Base-by-base conservation (phyloP, 164 flowering plant genomes). In the Magnolia kwangsiensis region DNA sequence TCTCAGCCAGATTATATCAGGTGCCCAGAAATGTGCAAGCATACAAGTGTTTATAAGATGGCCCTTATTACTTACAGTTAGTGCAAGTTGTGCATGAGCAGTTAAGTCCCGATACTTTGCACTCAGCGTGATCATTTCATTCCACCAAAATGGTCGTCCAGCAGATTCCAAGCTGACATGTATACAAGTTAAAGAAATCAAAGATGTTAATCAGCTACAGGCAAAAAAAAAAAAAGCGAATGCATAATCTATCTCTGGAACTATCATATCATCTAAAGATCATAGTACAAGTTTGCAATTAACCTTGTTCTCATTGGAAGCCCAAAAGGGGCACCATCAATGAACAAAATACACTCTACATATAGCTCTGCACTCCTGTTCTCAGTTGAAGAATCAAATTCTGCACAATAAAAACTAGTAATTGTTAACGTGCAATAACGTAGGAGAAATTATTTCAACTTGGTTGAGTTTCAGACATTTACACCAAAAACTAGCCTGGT, bases 31-130 rank as follows among this genome's bases (percentile, higher is more conserved):
- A n/a, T 24, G 10, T 65, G 37, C 8, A 65, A 65, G 11, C 68
- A 65, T 11, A 65, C 6, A 65, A 20, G 1, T 4, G 21, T 20
- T 65, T 65, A 20, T 13, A 20, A 16, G 29, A 63, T n/a, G 19
- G 37, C 50, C 50, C 69, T 50, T 37, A 18, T 10, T 67, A 76
- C 90, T 84, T 80, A 94, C 99, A 18, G 99, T 96, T 21, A 96
- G 78, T 68, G 94, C 91, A 77, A 96, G 89, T 78, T 96, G 98
- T 6, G 99, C 90, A 70, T 90, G 89, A 69, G 91, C 90, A 59
- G 98, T 93, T 72, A 96, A 86, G 81, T 96, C 99, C 29, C 97
- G 89, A 84, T 96, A 96, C 77, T 96, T 96, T 29, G 99, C 88
- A 79, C 93, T 96, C 82, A 96, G 79, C 1, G 97, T 92, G 58